phyloP scores from a whole-genome alignment of 2,329 filamentous ascomycete species.

The Endocalyx cinctus region DNA sequence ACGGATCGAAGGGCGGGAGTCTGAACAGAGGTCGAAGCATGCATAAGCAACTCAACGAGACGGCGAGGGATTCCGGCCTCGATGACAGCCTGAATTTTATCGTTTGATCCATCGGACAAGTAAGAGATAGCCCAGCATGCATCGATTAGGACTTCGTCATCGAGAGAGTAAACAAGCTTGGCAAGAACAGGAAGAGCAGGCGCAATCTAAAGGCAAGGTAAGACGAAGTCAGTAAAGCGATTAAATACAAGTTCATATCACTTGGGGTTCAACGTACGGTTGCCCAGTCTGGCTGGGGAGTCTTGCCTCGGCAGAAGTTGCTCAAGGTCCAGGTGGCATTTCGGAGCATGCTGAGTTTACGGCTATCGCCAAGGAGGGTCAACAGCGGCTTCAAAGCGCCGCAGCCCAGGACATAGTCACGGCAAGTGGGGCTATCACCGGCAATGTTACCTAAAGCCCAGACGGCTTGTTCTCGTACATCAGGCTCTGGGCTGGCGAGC shows the following conservation, averaged over 20 bases:
- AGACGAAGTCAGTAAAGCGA: too few species aligned
- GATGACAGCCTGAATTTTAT: slow-evolving; percentile 99
- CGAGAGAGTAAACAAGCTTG: slow-evolving; percentile 96
- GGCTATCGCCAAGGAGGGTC: slow-evolving; percentile 87
- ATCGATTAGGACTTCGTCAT: slow-evolving; percentile 97
- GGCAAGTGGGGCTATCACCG: slow-evolving; percentile 94
- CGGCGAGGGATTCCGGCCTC: slow-evolving; percentile 96
- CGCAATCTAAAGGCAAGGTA: slow-evolving; percentile 74
- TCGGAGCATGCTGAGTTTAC: slow-evolving; percentile 97
- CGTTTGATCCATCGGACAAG: slow-evolving; percentile 94
- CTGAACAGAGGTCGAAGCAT: slow-evolving; percentile 96
- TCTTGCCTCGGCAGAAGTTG: slow-evolving; percentile 99
- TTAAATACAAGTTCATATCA: too few species aligned
- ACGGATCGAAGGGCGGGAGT: slow-evolving; percentile 95
- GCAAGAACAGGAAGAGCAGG: slow-evolving; percentile 91
- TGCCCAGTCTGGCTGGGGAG: slow-evolving; percentile 95
- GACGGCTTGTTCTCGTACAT: slow-evolving; percentile 96
- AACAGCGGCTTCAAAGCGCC: slow-evolving; percentile 89
- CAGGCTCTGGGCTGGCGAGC: slow-evolving; percentile 89
- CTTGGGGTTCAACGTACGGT: slow-evolving; percentile 72
- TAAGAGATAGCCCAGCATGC: slow-evolving; percentile 99
- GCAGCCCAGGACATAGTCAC: slow-evolving; percentile 90
- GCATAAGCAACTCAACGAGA: slow-evolving; percentile 95
- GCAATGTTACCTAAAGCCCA: slow-evolving; percentile 99
- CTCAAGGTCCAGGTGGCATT: slow-evolving; percentile 99